Conservation (phyloP, 805 yeast species). For the Metschnikowia baotianmanensis region DNA sequence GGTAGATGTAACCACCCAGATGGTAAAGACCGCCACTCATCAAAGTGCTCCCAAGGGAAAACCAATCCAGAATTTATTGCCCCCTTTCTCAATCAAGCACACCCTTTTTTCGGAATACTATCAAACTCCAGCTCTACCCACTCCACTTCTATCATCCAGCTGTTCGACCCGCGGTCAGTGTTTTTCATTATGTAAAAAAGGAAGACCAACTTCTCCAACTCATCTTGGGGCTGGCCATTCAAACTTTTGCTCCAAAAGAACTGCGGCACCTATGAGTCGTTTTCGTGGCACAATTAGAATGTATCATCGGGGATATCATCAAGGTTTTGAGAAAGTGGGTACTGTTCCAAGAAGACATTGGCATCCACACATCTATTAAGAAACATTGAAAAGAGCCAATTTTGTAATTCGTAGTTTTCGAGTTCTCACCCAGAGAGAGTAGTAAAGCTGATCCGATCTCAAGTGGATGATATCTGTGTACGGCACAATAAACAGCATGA, state of each 20-base stretch:
- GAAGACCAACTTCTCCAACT: slow-evolving; percentile 66
- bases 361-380: slow-evolving; percentile 60
- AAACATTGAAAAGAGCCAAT: slow-evolving; percentile 69
- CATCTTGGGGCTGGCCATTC: slow-evolving; percentile 52
- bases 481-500: slow-evolving; percentile 62
- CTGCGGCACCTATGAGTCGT: slow-evolving; percentile 8
- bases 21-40: slow-evolving; percentile 78
- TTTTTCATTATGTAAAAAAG: slow-evolving; percentile 71
- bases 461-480: slow-evolving; percentile 57
- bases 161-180: slow-evolving; percentile 72
- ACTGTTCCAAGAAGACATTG: slow-evolving; percentile 49
- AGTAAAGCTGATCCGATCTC: slow-evolving; percentile 50
- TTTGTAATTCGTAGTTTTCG: slow-evolving; percentile 30
- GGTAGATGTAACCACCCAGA: slow-evolving; percentile 78
- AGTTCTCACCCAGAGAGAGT: slow-evolving; percentile 47
- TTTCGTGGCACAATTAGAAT: slow-evolving; percentile 5
- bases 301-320: slow-evolving; percentile 15
- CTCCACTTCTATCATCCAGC: slow-evolving; percentile 71
- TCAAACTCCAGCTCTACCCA: slow-evolving; percentile 28
- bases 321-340: slow-evolving; percentile 52
- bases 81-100: slow-evolving; percentile 46
- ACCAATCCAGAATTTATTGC: slow-evolving; percentile 77
- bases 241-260: slow-evolving; percentile 55
- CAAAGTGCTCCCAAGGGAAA: slow-evolving; percentile 81
- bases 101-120: slow-evolving; percentile 7